phyloP scores from a whole-genome alignment of 129 eudicot species.

The Flaveria linearis region DNA sequence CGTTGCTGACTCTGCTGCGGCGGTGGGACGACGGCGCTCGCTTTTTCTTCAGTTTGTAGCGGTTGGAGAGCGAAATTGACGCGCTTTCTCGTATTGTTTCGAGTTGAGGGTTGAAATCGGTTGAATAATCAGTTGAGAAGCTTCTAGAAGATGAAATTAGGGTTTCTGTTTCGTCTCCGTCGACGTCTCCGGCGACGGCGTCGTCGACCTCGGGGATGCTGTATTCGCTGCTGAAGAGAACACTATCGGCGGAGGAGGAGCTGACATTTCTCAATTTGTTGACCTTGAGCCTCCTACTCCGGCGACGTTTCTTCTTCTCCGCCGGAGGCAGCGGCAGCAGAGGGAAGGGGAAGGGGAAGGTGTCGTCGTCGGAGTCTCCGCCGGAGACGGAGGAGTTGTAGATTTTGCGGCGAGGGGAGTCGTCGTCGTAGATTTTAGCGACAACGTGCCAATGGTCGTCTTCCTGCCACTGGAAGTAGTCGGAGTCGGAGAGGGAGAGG shows the following conservation, averaged over 20 bases:
- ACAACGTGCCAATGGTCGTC: slow-evolving; percentile 71
- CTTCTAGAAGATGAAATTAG: slow-evolving; percentile 63
- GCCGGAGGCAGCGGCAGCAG: slow-evolving; percentile 41
- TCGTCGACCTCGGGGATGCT: slow-evolving; percentile 29
- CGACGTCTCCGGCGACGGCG: background rate
- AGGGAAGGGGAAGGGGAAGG: slow-evolving; percentile 26
- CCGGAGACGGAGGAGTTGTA: slow-evolving; percentile 68
- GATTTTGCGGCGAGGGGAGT: slow-evolving; percentile 65
- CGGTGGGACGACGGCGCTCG: slow-evolving; percentile 17
- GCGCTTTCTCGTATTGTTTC: slow-evolving; percentile 49
- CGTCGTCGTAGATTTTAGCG: slow-evolving; percentile 45
- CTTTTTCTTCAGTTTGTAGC: slow-evolving; percentile 29
- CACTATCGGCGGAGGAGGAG: slow-evolving; percentile 62
- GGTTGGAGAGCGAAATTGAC: slow-evolving; percentile 23
- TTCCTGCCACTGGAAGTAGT: slow-evolving; percentile 66
- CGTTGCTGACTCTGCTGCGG: background rate
- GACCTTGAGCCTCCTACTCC: slow-evolving; percentile 29
- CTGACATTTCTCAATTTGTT: slow-evolving; percentile 31
- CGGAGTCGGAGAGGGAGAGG: slow-evolving; percentile 23
- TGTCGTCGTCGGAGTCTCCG: slow-evolving; percentile 38
- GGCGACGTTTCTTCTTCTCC: slow-evolving; percentile 46
- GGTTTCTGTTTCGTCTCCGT: slow-evolving; percentile 54
- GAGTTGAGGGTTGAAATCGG: slow-evolving; percentile 52
- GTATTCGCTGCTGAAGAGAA: slow-evolving; percentile 45
- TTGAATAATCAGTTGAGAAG: slow-evolving; percentile 59